Evolutionary conservation across 1,284 basidiomycete species (phyloP), one percentile per base, ranked within the genome.

Genomic region (Leccinum subfulvum): DNA sequence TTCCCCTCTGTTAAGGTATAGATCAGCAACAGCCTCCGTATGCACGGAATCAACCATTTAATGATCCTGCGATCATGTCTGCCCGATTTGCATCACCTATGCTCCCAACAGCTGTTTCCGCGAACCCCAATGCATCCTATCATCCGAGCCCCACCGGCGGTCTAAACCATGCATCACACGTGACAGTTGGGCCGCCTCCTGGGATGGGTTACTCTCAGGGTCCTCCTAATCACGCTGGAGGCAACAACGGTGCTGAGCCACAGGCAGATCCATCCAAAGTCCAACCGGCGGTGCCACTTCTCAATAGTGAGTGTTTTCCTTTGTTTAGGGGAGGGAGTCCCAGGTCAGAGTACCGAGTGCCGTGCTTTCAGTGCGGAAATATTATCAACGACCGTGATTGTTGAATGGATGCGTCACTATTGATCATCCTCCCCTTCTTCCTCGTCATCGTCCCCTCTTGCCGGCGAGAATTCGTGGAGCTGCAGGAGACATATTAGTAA

Each of bases 281-380:
- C 58, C 79, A 76, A 69, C 75, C 76, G 35, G 35, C 35, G 35
- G 35, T 37, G 54, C 52, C 67, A 6, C 77, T 79, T 61, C 70
- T 79, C 63, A 81, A 88, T 79, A 85, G 89, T 91, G 86, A 91
- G 89, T 87, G 67, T 70, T 79, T 78, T 79, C 73, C 68, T 74
- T 77, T 75, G 69, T 76, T 75, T 74, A 83, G 85, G 87, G 87
- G 89, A 87, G 86, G 87, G 87, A 84, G 78, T 78, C 81, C 79
- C 77, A 78, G 86, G 85, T 81, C 83, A 85, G 81, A 82, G 85
- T 89, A 89, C 87, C 88, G 82, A 90, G 87, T 68, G 77, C 87
- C 87, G 85, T 90, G 80, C 88, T 89, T 90, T 86, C 86, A 90
- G 87, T 88, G 86, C 87, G 87, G 86, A 87, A 88, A 83, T 78